Conservation (phyloP, 768 basidiomycete species). For the Leccinum imitatum region DNA sequence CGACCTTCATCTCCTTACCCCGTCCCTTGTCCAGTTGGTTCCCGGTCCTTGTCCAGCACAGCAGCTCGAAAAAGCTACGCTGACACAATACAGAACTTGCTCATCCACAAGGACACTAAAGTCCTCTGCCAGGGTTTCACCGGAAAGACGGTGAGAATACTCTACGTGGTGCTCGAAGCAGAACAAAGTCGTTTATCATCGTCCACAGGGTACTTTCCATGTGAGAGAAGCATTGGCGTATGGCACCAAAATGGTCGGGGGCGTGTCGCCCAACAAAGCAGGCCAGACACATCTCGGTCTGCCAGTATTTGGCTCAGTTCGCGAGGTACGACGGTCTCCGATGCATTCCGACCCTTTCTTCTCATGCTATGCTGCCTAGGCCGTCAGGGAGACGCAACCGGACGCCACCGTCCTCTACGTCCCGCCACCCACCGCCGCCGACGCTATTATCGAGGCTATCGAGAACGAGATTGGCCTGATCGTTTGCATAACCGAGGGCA, state of each 20-base stretch:
- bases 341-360: neutral
- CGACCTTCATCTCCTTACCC: neutral
- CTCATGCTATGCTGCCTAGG: conserved; percentile 47
- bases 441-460: conserved; percentile 98
- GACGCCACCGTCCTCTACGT: conserved; percentile 98
- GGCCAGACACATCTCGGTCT: conserved; percentile 93
- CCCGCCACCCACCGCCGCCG: conserved; percentile 93
- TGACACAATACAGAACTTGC: conserved; percentile 87
- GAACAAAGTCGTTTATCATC: conserved; percentile 5
- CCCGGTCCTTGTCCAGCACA: conserved; percentile 81
- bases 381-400: conserved; percentile 80
- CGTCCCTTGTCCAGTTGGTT: conserved; percentile 46
- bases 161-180: neutral
- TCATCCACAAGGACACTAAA: conserved; percentile 92
- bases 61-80: conserved; percentile 76
- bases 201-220: conserved; percentile 89
- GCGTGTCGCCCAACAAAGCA: conserved; percentile 95
- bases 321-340: conserved; percentile 59
- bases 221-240: conserved; percentile 89
- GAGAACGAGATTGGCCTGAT: conserved; percentile 97
- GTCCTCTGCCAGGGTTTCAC: conserved; percentile 93
- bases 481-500: conserved; percentile 98
- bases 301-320: conserved; percentile 90
- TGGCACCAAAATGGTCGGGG: conserved; percentile 97
- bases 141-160: conserved; percentile 80